A percentile compares a stretch with the other conserved stretches of the same genome.
Evolutionary conservation across 208 protist genomes (phyloP).

Genomic region (Trypanosoma caninum): DNA sequence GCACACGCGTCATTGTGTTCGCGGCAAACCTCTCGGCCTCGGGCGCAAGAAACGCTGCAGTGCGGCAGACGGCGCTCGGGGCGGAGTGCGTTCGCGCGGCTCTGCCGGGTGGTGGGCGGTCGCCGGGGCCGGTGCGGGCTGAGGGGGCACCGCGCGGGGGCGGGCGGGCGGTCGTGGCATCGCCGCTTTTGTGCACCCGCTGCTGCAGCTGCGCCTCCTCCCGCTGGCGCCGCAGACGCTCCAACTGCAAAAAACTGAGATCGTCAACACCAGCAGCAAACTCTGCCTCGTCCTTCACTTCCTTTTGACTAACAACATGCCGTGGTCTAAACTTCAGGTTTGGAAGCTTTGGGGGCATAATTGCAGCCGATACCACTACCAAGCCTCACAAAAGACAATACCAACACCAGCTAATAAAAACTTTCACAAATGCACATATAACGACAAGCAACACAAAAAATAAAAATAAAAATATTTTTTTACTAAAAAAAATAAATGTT

Average conservation of each 20-base stretch:
- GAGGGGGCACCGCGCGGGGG: background rate
- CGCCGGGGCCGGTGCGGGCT: background rate
- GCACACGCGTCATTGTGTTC: constrained; percentile 56
- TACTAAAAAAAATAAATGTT: background rate
- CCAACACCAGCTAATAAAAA: background rate
- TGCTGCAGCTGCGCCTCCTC: constrained; percentile 18
- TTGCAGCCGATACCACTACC: background rate
- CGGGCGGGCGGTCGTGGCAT: background rate
- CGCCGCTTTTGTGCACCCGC: too few species aligned
- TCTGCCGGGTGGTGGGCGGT: constrained; percentile 1
- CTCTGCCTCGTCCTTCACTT: constrained; percentile 20
- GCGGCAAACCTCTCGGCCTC: constrained; percentile 37
- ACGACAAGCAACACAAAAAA: background rate
- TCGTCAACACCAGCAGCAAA: constrained; percentile 26
- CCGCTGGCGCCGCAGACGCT: constrained; percentile 51
- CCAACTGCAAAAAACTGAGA: constrained; percentile 52
- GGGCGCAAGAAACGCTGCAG: constrained; percentile 15
- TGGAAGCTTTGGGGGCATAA: constrained; percentile 67
- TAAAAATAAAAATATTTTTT: constrained; percentile 4
- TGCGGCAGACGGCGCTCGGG: background rate
- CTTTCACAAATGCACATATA: too few species aligned
- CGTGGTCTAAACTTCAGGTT: constrained; percentile 72
- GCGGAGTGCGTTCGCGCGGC: background rate
- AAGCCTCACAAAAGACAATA: background rate
- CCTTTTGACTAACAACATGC: constrained; percentile 33